Base-by-base conservation (phyloP, 768 basidiomycete species). In the Lentinula sp. region DNA sequence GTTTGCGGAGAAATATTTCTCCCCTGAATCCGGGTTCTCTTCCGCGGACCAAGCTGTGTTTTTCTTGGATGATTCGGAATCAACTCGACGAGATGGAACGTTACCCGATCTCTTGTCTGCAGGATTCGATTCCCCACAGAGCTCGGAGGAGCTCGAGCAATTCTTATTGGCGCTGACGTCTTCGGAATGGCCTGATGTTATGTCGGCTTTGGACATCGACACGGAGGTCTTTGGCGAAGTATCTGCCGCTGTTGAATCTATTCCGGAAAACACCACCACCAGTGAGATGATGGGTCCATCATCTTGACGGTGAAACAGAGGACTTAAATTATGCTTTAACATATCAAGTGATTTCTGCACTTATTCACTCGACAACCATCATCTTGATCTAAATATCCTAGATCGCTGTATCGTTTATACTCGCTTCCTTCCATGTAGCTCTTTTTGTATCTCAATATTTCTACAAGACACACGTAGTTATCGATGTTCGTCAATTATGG, bases 1-100 rank as follows among this genome's bases (percentile, higher is more conserved):
- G 15, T 56, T 56, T 40, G 40, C 55, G 15, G 55, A 56, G 9
- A 56, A 43, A 43, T 56, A 56, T 43, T 56, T 56, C n/a, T 13
- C 13, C 4, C 23, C 55, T 18, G n/a, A 3, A 5, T 37, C 15
- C 37, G 35, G 39, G 11, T 21, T 15, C 37, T 37, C 34, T 21
- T 21, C 6, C 8, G 9, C 21, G 21, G 21, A 6, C 4, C 16
- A 45, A 45, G 43, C 16, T 18, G n/a, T 15, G n/a, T 18, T 45
- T 8, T 16, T 16, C 16, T 18, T n/a, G 42, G 16, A 5, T 43
- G 42, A n/a, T 13, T 43, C 5, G 1, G 13, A 43, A 15, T 15
- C 42, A 13, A 2, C 16, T n/a, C 42, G 5, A n/a, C 42, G 16
- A 43, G 16, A n/a, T 13, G 16, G 5, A 5, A 43, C 42, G 16